Evolutionary conservation across 1,139 yeast genomes (phyloP).

Genomic region (Candida sp.): DNA sequence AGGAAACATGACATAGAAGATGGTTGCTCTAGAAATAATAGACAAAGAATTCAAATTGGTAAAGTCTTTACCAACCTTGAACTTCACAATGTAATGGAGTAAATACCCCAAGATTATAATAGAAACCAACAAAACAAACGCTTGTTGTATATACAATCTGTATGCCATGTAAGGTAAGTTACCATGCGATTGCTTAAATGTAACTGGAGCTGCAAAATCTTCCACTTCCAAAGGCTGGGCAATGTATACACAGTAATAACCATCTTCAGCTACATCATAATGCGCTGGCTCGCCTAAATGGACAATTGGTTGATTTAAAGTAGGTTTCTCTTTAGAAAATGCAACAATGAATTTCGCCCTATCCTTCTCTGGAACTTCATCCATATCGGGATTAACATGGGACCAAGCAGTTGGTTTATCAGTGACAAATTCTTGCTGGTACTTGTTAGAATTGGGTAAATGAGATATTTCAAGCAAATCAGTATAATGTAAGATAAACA

Average conservation of each 20-base stretch:
- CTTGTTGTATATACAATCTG: conserved; percentile 15
- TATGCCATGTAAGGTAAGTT: conserved; percentile 19
- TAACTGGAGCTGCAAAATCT: conserved; percentile 15
- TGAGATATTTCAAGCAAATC: conserved; percentile 20
- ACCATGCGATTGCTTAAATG: conserved; percentile 24
- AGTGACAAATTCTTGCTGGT: conserved; percentile 7
- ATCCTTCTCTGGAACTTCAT: conserved; percentile 5
- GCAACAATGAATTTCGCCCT: conserved; percentile 10
- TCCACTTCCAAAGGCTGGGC: conserved; percentile 19
- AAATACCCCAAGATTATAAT: conserved; percentile 17
- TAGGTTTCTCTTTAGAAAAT: conserved; percentile 8
- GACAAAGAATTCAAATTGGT: conserved; percentile 30
- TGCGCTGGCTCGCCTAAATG: conserved; percentile 1
- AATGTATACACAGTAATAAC: conserved; percentile 32
- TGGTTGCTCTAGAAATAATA: conserved; percentile 28
- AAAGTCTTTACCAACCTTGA: conserved; percentile 27
- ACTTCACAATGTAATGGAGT: conserved; percentile 24
- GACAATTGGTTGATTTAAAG: conserved; percentile 2
- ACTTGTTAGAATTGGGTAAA: conserved; percentile 17
- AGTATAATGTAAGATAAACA: conserved; percentile 20
- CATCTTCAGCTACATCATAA: conserved; percentile 20
- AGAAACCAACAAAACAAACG: conserved; percentile 15
- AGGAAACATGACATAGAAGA: conserved; percentile 29
- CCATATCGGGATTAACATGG: conserved; percentile 4
- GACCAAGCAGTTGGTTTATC: conserved; percentile 7